These are phyloP conservation scores for Aspergillus transmontanensis DNA, from an alignment of 2,329 filamentous ascomycete species.

Conservation along the genomic window DNA sequence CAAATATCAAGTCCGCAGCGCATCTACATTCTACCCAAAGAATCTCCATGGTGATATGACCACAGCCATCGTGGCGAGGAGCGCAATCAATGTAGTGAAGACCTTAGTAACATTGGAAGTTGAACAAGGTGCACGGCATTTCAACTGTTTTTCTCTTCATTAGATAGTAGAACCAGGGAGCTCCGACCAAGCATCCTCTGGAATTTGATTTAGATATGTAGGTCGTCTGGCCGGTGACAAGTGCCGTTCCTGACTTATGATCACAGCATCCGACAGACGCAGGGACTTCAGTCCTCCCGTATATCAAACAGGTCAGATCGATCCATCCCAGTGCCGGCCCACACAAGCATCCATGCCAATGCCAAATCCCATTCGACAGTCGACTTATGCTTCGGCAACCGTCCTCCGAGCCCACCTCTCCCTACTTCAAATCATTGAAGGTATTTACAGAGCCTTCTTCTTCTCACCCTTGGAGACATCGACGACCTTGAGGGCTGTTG, in stretches of 20 bases:
- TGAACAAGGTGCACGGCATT: slow-evolving; percentile 27
- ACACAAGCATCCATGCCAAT: slow-evolving; percentile 31
- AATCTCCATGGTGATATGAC: neutral
- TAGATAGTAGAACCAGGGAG: slow-evolving; percentile 35
- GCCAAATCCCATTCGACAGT: slow-evolving; percentile 31
- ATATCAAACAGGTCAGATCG: slow-evolving; percentile 8
- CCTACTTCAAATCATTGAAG: slow-evolving; percentile 28
- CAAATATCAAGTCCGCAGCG: neutral
- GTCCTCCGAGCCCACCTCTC: slow-evolving; percentile 25
- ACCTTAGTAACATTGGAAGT: slow-evolving; percentile 1
- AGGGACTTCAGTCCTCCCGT: slow-evolving; percentile 23
- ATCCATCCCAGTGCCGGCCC: slow-evolving; percentile 33
- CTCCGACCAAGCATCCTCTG: slow-evolving; percentile 33
- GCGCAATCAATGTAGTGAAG: neutral
- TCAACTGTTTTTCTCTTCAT: slow-evolving; percentile 44
- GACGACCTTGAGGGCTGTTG: slow-evolving; percentile 47
- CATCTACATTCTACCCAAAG: slow-evolving; percentile 3
- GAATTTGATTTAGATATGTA: slow-evolving; percentile 31
- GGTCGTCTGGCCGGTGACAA: slow-evolving; percentile 31
- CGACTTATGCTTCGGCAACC: slow-evolving; percentile 32
- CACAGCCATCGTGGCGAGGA: slow-evolving; percentile 1
- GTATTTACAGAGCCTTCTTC: slow-evolving; percentile 49
- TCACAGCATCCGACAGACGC: slow-evolving; percentile 30
- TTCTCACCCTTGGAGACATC: slow-evolving; percentile 49
- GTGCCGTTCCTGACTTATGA: slow-evolving; percentile 17